phyloP scores from a whole-genome alignment of 2,329 filamentous ascomycete genomes.

The Ascochyta rabiei region DNA sequence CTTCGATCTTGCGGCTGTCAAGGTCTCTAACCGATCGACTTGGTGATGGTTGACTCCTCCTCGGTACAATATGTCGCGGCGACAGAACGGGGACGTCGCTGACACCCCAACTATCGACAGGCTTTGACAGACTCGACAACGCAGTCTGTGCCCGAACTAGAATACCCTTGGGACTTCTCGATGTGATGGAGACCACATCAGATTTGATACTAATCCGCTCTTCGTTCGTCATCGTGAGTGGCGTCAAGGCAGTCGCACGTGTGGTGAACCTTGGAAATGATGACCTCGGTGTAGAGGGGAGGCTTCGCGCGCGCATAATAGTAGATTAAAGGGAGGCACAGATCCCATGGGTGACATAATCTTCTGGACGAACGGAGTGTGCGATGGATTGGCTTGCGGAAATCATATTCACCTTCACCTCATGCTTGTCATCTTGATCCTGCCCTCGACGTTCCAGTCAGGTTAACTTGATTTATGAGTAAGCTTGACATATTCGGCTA shows the following conservation, averaged over 20 bases:
- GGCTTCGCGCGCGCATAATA: too few relatives aligned
- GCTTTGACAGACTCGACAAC: not conserved
- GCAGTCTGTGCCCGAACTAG: not conserved
- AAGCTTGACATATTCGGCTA: too few relatives aligned
- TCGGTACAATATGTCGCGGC: not conserved
- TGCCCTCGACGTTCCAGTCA: too few relatives aligned
- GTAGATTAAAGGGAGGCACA: not conserved
- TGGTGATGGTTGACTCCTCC: not conserved
- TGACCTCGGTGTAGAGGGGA: not conserved
- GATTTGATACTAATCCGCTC: not conserved
- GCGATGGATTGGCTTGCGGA: not conserved
- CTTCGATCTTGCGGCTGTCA: not conserved
- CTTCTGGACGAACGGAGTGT: not conserved
- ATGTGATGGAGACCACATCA: not conserved
- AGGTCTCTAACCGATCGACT: not conserved
- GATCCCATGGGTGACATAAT: not conserved
- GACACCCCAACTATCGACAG: not conserved
- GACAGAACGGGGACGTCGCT: conserved; percentile 2
- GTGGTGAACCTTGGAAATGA: not conserved
- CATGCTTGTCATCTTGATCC: not conserved
- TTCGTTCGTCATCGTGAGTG: not conserved
- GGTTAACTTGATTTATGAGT: too few relatives aligned
- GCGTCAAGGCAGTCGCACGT: not conserved
- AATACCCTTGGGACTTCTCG: not conserved
- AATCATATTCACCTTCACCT: not conserved